Percentiles rank a stretch among this genome's conserved stretches.
phyloP scores from a whole-genome alignment of 1,139 yeast species.

The Eremothecium sinecaudum region DNA sequence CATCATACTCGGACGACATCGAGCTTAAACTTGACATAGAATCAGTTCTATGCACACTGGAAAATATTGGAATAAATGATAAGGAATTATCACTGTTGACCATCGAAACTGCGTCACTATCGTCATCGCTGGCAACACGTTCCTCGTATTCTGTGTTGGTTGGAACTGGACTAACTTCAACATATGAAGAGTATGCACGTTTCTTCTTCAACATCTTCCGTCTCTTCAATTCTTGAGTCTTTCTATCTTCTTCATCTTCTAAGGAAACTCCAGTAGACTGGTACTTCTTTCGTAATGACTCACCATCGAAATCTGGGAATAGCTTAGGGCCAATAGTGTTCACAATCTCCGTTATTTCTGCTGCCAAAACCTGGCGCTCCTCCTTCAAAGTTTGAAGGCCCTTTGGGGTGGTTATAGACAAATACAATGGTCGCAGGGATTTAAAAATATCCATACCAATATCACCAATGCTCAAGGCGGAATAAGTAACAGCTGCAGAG shows the following conservation, averaged over 20 bases:
- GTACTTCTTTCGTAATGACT: conserved; percentile 38
- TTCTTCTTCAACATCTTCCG: conserved; percentile 24
- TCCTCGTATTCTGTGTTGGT: neutral
- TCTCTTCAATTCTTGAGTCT: conserved; percentile 26
- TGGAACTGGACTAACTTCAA: conserved; percentile 6
- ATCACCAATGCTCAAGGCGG: conserved; percentile 86
- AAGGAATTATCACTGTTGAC: conserved; percentile 30
- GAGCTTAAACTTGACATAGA: conserved; percentile 14
- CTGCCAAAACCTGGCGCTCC: conserved; percentile 46
- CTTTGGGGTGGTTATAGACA: conserved; percentile 52
- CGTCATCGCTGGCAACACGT: conserved; percentile 11
- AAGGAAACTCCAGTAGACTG: conserved; percentile 12
- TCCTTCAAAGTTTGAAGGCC: conserved; percentile 48
- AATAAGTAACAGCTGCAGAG: conserved; percentile 66
- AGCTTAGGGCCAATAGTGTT: conserved; percentile 67
- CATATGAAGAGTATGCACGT: conserved; percentile 10
- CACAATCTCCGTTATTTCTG: conserved; percentile 56
- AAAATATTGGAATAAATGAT: conserved; percentile 29
- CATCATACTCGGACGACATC: conserved; percentile 17
- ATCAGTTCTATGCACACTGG: conserved; percentile 15
- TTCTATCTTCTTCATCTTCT: conserved; percentile 14
- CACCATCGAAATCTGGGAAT: conserved; percentile 65
- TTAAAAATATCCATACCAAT: conserved; percentile 84
- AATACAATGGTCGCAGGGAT: conserved; percentile 70
- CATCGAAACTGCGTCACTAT: conserved; percentile 29